These are phyloP conservation scores for Cystobasidium slooffiae DNA, from an alignment of 1,284 basidiomycete genomes.

Conservation along the genomic window DNA sequence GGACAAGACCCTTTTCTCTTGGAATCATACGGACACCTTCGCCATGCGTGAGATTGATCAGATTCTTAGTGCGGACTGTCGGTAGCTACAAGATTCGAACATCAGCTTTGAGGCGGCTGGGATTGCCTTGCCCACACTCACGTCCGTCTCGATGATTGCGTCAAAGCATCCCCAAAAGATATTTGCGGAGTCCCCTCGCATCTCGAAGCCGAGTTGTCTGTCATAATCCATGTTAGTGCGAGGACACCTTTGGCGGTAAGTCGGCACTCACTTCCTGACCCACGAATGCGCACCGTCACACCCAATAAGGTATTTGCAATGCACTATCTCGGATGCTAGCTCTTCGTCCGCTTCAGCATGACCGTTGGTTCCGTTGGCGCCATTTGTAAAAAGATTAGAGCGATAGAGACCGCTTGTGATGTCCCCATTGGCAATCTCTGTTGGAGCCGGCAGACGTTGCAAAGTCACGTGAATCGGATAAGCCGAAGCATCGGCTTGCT, in stretches of 20 bases:
- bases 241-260: neutral
- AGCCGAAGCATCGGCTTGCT: slow-evolving; percentile 57
- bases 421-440: slow-evolving; percentile 22
- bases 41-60: slow-evolving; percentile 51
- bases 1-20: slow-evolving; percentile 54
- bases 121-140: neutral
- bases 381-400: slow-evolving; percentile 52
- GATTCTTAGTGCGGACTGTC: slow-evolving; percentile 52
- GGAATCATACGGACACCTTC: slow-evolving; percentile 56
- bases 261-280: slow-evolving; percentile 49
- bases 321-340: slow-evolving; percentile 42
- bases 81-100: neutral
- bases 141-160: slow-evolving; percentile 49
- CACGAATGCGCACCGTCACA: slow-evolving; percentile 56
- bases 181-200: slow-evolving; percentile 56
- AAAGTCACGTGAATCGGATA: slow-evolving; percentile 65
- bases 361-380: slow-evolving; percentile 42
- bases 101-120: neutral
- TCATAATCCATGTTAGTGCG: neutral
- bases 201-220: slow-evolving; percentile 52
- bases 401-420: slow-evolving; percentile 50
- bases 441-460: slow-evolving; percentile 48
- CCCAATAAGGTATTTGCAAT: slow-evolving; percentile 57
- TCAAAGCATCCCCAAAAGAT: slow-evolving; percentile 56
- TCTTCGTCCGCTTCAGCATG: slow-evolving; percentile 41